Percentiles rank a stretch among this genome's conserved stretches.
phyloP scores from a whole-genome alignment of 2,329 filamentous ascomycete genomes.

The Exophiala aquamarina region DNA sequence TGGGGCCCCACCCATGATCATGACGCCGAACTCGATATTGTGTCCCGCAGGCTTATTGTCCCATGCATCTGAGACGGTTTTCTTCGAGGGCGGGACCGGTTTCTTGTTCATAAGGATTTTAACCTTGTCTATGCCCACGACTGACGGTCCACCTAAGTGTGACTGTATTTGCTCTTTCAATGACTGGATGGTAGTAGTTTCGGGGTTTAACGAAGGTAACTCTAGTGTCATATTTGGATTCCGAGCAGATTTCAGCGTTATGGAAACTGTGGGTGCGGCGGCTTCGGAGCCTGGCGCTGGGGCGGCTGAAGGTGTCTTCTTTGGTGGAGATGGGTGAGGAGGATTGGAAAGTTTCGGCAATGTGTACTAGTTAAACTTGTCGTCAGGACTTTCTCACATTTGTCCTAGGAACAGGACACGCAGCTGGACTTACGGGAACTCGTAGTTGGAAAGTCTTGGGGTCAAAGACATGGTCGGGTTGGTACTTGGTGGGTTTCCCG shows the following conservation, averaged over 20 bases:
- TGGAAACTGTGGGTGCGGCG: conserved; percentile 38
- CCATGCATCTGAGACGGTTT: conserved; percentile 73
- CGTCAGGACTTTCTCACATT: not conserved
- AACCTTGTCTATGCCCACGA: conserved; percentile 66
- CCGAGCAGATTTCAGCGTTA: conserved; percentile 73
- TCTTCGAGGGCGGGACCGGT: conserved; percentile 66
- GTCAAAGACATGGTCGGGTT: conserved; percentile 88
- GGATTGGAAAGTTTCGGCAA: conserved; percentile 46
- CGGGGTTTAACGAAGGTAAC: conserved; percentile 59
- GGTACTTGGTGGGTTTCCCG: conserved; percentile 74
- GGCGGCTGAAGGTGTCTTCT: conserved; percentile 33
- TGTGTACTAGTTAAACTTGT: conserved; percentile 38
- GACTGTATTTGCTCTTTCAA: conserved; percentile 70
- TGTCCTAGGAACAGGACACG: not conserved
- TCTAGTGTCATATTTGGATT: conserved; percentile 69
- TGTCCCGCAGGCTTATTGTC: conserved; percentile 51
- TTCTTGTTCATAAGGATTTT: conserved; percentile 87
- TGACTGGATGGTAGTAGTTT: conserved; percentile 73
- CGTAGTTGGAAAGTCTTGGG: conserved; percentile 73
- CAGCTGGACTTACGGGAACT: conserved; percentile 64
- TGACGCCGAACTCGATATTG: conserved; percentile 75
- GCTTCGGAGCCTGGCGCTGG: conserved; percentile 26
- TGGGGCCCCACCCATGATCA: conserved; percentile 76
- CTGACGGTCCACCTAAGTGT: conserved; percentile 50
- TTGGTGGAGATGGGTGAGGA: conserved; percentile 44